Conservation (phyloP, 495 filamentous ascomycete species). For the Podospora fimiseda region DNA sequence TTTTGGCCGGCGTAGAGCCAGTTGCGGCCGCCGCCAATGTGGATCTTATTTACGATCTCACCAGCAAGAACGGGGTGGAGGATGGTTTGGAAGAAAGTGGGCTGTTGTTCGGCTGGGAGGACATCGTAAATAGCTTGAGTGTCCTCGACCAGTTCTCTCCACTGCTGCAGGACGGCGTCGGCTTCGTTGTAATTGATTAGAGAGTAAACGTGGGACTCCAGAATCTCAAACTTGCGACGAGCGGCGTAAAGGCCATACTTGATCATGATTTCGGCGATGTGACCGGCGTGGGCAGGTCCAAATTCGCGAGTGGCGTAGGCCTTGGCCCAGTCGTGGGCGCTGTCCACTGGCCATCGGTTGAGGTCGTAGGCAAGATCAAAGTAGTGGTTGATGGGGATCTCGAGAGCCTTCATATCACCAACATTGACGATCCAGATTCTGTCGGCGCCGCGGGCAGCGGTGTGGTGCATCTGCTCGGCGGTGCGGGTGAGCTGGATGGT, state of each 20-base stretch:
- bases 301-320: slow-evolving; percentile 58
- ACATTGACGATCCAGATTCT: slow-evolving; percentile 74
- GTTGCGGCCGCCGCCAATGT: slow-evolving; percentile 56
- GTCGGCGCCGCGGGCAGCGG: slow-evolving; percentile 55
- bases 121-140: slow-evolving; percentile 52
- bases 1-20: slow-evolving; percentile 57
- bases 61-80: slow-evolving; percentile 61
- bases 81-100: slow-evolving; percentile 65
- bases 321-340: slow-evolving; percentile 49
- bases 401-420: slow-evolving; percentile 64
- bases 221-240: slow-evolving; percentile 62
- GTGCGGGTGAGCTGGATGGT: slow-evolving; percentile 61
- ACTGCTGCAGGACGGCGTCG: slow-evolving; percentile 56
- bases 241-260: slow-evolving; percentile 57
- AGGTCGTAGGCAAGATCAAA: slow-evolving; percentile 63
- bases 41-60: slow-evolving; percentile 54
- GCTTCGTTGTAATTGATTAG: slow-evolving; percentile 68
- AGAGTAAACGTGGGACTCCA: slow-evolving; percentile 58
- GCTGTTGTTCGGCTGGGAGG: slow-evolving; percentile 40
- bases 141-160: slow-evolving; percentile 47
- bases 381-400: slow-evolving; percentile 62
- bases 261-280: slow-evolving; percentile 51
- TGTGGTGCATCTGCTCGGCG: slow-evolving; percentile 56
- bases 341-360: slow-evolving; percentile 47
- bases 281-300: slow-evolving; percentile 39